Evolutionary conservation across 371 early-diverging fungal genomes (phyloP).

Genomic region (Lichtheimia corymbifera): DNA sequence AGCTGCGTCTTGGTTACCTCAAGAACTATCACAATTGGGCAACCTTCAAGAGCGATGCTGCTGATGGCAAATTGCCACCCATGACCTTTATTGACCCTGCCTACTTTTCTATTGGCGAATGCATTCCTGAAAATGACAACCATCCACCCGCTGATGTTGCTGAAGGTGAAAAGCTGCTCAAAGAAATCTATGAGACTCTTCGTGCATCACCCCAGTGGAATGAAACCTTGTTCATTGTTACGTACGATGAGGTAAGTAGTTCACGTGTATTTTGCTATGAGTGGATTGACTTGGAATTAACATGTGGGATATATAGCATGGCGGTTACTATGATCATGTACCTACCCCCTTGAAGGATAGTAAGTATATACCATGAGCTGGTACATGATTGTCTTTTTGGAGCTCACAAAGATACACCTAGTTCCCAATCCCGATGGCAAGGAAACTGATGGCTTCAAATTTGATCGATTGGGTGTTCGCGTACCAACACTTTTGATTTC

Average conservation of each 20-base stretch:
- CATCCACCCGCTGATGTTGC: slow-evolving; percentile 32
- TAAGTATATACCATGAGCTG: not conserved
- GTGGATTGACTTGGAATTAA: not conserved
- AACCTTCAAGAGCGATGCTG: slow-evolving; percentile 24
- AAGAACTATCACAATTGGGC: slow-evolving; percentile 18
- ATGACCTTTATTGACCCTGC: slow-evolving; percentile 29
- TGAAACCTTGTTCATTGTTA: slow-evolving; percentile 32
- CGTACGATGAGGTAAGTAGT: slow-evolving; percentile 27
- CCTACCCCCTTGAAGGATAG: slow-evolving; percentile 24
- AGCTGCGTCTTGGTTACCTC: slow-evolving; percentile 19
- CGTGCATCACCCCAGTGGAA: slow-evolving; percentile 38
- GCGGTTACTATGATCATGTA: slow-evolving; percentile 30
- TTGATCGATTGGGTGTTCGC: slow-evolving; percentile 44
- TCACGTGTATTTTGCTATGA: not conserved
- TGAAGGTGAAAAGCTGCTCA: slow-evolving; percentile 25
- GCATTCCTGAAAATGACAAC: slow-evolving; percentile 22
- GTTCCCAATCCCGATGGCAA: slow-evolving; percentile 36
- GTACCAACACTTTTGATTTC: slow-evolving; percentile 53
- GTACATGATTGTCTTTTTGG: not conserved
- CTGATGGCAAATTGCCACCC: slow-evolving; percentile 23
- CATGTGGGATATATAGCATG: not conserved
- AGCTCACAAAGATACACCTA: not conserved
- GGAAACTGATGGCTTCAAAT: slow-evolving; percentile 23
- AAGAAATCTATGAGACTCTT: slow-evolving; percentile 32
- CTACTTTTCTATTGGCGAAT: slow-evolving; percentile 27